Percentiles rank a stretch among this genome's conserved stretches.
These are phyloP conservation scores for Aspergillus aculeatus DNA, from an alignment of 2,329 filamentous ascomycete species.

Conservation along the genomic window DNA sequence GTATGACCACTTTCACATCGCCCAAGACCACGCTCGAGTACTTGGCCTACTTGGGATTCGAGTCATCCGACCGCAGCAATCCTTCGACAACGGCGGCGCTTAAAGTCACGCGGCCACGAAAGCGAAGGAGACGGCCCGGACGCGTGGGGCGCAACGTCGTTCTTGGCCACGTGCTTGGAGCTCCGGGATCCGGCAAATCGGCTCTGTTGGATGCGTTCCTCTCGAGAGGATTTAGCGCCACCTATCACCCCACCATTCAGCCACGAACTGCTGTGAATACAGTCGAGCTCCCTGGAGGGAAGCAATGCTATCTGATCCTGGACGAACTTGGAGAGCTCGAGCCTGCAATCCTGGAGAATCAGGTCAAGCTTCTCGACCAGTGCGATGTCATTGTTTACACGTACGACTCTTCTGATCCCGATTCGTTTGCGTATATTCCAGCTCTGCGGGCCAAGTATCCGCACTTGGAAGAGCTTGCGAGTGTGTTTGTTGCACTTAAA, in stretches of 20 bases:
- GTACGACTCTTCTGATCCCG: constrained; percentile 94
- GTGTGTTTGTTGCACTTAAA: constrained; percentile 90
- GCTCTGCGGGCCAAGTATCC: constrained; percentile 75
- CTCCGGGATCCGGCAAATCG: constrained; percentile 84
- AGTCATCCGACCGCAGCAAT: constrained; percentile 69
- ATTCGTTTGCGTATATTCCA: constrained; percentile 91
- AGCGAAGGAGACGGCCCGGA: constrained; percentile 75
- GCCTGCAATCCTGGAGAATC: constrained; percentile 89
- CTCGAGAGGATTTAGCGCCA: constrained; percentile 76
- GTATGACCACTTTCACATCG: constrained; percentile 97
- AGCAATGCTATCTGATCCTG: constrained; percentile 94
- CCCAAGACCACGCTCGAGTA: constrained; percentile 95
- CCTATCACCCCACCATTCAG: constrained; percentile 92
- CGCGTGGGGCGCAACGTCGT: constrained; percentile 93
- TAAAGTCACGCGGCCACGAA: constrained; percentile 89
- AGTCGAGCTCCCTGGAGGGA: constrained; percentile 90
- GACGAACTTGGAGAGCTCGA: constrained; percentile 96
- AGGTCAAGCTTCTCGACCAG: constrained; percentile 75
- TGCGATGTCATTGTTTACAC: constrained; percentile 94
- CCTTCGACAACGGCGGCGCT: constrained; percentile 78
- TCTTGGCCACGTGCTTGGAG: constrained; percentile 86
- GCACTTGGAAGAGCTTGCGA: constrained; percentile 82
- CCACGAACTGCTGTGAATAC: constrained; percentile 92
- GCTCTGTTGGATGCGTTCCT: constrained; percentile 88
- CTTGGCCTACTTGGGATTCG: constrained; percentile 92